Evolutionary conservation across 495 filamentous ascomycete genomes (phyloP), one percentile per base, ranked within the genome.

Genomic region (Penicillium robsamsonii): DNA sequence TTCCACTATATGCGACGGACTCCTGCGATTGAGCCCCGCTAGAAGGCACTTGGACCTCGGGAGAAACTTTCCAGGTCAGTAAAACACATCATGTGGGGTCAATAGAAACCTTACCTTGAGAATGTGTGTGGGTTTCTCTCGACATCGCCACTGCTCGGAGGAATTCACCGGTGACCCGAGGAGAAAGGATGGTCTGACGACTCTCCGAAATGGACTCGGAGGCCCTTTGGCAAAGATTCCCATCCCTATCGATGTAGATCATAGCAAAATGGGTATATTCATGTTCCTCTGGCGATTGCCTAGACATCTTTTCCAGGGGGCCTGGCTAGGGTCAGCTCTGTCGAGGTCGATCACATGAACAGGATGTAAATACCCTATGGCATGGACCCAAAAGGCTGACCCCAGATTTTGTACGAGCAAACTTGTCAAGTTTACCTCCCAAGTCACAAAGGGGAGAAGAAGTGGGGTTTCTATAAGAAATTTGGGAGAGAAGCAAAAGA

Each of bases 211-310:
- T 63, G 11, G 73, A 75, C 0, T 58, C 63, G 11, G 73, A 75
- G 5, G 71, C 62, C 54, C 70, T 65, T 29, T 73, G 69, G 18
- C 70, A 66, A 10, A 75, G 63, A 44, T 73, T 72, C 8, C 71
- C 73, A 44, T 60, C 53, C 30, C 65, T 57, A 47, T 74, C 70
- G 40, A 75, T 64, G 41, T 75, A 75, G 40, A 75, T 72, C 12
- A 75, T 57, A 40, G 73, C 73, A 60, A 69, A 75, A 46, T 75
- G 73, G 4, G 65, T 56, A 50, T 56, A 72, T 4, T 53, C 49
- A 42, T 58, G 50, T 12, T 60, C 66, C 22, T 66, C 60, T 22
- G 57, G 56, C 38, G 60, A 59, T 51, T 61, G 64, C 61, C 62
- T 63, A 6, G 67, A 69, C 57, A 69, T 67, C 5, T 60, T 58